These are phyloP conservation scores for Auxenochlorella pyrenoidosa DNA, from an alignment of 139 green algal genomes.

Conservation along the genomic window DNA sequence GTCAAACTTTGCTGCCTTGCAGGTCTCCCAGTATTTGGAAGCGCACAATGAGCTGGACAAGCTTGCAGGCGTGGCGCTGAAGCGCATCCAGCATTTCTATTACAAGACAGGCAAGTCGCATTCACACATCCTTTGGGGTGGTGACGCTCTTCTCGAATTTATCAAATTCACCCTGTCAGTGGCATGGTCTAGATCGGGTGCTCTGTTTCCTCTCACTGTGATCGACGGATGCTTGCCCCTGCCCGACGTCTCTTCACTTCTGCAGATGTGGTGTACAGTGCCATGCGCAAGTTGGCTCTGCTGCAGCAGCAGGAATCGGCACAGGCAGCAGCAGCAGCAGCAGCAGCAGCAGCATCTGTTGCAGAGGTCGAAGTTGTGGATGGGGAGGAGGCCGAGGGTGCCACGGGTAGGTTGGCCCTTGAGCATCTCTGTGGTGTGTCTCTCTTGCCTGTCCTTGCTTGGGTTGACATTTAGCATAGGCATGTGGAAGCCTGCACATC, in stretches of 20 bases:
- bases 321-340: conserved; percentile 23
- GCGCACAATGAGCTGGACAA: conserved; percentile 34
- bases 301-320: conserved; percentile 67
- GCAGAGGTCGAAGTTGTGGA: conserved; percentile 45
- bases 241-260: too few species aligned
- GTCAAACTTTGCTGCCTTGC: background rate
- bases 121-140: too few species aligned
- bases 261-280: conserved; percentile 80
- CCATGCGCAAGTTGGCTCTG: conserved; percentile 81
- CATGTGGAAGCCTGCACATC: background rate
- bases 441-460: background rate
- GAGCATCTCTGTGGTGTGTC: background rate
- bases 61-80: conserved; percentile 73
- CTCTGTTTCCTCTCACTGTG: too few species aligned
- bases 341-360: conserved; percentile 35
- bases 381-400: conserved; percentile 56
- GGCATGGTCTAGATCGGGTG: too few species aligned
- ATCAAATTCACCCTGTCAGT: too few species aligned
- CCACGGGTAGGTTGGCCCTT: conserved; percentile 52
- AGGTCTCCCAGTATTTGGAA: conserved; percentile 42
- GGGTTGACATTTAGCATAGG: too few species aligned
- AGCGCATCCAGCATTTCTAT: conserved; percentile 97
- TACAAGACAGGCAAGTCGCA: conserved; percentile 93
- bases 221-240: too few species aligned
- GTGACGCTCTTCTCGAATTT: too few species aligned